Conservation (phyloP, 805 yeast species). For the Barnettozyma wickerhamii region DNA sequence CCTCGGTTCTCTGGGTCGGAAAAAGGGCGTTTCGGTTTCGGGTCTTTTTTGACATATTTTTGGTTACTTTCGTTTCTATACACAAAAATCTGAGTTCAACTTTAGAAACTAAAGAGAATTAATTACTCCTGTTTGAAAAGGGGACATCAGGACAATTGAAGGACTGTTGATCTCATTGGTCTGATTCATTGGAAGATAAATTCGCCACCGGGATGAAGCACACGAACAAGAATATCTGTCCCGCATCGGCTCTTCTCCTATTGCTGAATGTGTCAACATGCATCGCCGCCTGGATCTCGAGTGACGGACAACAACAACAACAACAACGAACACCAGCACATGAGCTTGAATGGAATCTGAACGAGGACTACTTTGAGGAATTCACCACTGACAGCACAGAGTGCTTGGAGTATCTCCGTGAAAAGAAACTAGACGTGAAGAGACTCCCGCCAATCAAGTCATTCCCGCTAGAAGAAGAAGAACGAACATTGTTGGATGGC, state of each 20-base stretch:
- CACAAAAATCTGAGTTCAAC: no score
- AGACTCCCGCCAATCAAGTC: conserved; percentile 34
- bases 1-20: background rate
- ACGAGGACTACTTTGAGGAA: conserved; percentile 16
- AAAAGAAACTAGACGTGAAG: conserved; percentile 8
- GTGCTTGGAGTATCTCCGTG: conserved; percentile 7
- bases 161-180: no score
- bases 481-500: conserved; percentile 43
- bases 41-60: background rate
- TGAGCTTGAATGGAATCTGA: conserved; percentile 1
- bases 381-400: conserved; percentile 9
- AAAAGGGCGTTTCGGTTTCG: no score
- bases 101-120: no score
- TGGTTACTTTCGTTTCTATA: no score
- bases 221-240: no score
- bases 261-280: background rate
- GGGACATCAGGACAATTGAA: no score
- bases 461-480: conserved; percentile 26
- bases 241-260: background rate
- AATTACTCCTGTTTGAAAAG: no score
- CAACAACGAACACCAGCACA: background rate
- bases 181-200: no score
- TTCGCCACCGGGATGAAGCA: no score
- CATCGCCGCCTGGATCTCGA: background rate
- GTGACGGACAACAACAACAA: background rate